These are phyloP conservation scores for Starmera quercuum DNA, from an alignment of 805 yeast genomes.

Conservation along the genomic window DNA sequence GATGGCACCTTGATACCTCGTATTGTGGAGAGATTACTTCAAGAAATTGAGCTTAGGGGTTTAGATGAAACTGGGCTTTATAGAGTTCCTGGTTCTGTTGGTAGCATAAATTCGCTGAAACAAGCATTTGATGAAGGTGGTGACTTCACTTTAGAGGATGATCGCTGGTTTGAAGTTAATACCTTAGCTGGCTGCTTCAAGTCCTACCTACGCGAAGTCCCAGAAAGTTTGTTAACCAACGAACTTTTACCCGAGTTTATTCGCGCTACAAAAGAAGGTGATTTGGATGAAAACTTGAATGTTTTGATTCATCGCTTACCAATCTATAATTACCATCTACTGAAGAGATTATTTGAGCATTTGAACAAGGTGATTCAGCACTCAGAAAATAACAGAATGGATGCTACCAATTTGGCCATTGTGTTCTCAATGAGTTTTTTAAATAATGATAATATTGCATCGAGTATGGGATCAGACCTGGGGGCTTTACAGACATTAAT, in stretches of 20 bases:
- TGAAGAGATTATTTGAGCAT: constrained; percentile 63
- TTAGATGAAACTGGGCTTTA: constrained; percentile 87
- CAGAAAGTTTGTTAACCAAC: constrained; percentile 72
- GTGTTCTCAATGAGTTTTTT: constrained; percentile 69
- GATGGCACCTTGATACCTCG: constrained; percentile 58
- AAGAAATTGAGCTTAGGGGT: constrained; percentile 80
- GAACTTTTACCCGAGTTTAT: constrained; percentile 56
- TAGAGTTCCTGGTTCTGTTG: constrained; percentile 61
- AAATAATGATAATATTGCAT: constrained; percentile 33
- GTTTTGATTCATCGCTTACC: constrained; percentile 44
- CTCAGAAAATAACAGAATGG: constrained; percentile 74
- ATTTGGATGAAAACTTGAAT: constrained; percentile 24
- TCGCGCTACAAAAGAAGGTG: constrained; percentile 26
- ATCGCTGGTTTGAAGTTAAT: constrained; percentile 70
- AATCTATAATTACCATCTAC: constrained; percentile 52
- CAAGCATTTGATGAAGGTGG: constrained; percentile 46
- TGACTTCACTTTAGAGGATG: constrained; percentile 39
- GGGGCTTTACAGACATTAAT: constrained; percentile 48
- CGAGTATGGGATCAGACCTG: constrained; percentile 40
- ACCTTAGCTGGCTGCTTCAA: constrained; percentile 86
- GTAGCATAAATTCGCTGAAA: constrained; percentile 46
- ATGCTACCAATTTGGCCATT: constrained; percentile 81
- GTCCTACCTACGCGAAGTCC: constrained; percentile 74
- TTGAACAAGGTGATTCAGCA: constrained; percentile 60
- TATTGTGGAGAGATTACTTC: constrained; percentile 57